Conservation (phyloP, 140 eudicot species). For the Bidens hawaiensis region DNA sequence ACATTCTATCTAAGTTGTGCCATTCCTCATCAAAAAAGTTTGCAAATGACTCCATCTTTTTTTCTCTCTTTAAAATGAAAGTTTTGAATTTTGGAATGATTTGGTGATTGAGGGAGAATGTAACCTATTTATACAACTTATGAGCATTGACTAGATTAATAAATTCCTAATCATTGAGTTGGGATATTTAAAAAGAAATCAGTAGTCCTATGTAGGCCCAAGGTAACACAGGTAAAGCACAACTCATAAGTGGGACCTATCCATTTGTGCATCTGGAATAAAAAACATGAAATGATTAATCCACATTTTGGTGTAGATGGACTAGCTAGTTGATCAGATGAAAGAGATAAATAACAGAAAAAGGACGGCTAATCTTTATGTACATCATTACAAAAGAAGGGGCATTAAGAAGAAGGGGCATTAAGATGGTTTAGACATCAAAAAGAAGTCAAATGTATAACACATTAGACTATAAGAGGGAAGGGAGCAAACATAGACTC, state of each 20-base stretch:
- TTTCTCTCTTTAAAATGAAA: not conserved
- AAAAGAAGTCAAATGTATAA: no score
- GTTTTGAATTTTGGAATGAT: slow-evolving; percentile 18
- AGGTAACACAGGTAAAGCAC: slow-evolving; percentile 36
- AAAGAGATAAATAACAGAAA: not conserved
- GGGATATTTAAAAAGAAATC: slow-evolving; percentile 19
- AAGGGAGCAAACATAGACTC: no score
- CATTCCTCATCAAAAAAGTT: slow-evolving; percentile 55
- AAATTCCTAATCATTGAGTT: slow-evolving; percentile 25
- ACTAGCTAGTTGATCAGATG: no score
- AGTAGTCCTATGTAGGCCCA: slow-evolving; percentile 58
- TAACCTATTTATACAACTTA: slow-evolving; percentile 46
- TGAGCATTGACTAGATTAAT: slow-evolving; percentile 39
- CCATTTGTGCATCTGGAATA: not conserved
- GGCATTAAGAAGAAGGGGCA: no score
- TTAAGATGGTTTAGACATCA: no score
- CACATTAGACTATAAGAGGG: no score
- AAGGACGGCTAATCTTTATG: no score
- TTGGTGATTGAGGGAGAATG: slow-evolving; percentile 6
- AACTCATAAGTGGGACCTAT: slow-evolving; percentile 36
- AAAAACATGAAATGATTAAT: not conserved
- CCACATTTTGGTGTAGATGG: not conserved
- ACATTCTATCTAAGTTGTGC: slow-evolving; percentile 58
- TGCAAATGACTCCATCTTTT: slow-evolving; percentile 44
- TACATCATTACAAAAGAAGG: no score